Conservation (phyloP, 1,284 basidiomycete species). For the Meripilus lineatus region DNA sequence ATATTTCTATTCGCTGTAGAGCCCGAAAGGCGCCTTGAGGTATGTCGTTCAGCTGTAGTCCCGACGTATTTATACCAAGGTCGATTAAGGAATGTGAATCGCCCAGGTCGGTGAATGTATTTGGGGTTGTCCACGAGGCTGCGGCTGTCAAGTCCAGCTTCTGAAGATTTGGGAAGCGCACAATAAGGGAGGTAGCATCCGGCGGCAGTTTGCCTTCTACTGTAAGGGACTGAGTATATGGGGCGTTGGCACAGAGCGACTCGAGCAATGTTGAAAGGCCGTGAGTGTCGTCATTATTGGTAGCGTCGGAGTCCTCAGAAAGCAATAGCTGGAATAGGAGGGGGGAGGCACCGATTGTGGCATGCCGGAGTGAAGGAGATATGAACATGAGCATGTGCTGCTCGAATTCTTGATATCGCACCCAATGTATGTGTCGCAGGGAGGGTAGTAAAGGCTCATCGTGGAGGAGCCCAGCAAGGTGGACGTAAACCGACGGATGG, state of each 20-base stretch:
- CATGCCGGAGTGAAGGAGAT: conserved; percentile 1
- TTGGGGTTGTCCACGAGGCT: conserved; percentile 1
- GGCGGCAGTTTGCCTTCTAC: conserved; percentile 4
- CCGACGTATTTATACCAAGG: conserved; percentile 1
- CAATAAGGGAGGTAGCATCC: not conserved
- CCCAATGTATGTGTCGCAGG: conserved; percentile 7
- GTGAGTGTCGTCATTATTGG: not conserved
- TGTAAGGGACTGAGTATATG: not conserved
- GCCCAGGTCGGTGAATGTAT: conserved; percentile 2
- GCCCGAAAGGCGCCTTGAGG: not conserved
- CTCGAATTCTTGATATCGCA: not conserved
- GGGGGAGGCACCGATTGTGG: not conserved
- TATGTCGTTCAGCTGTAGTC: not conserved
- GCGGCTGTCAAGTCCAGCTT: conserved; percentile 6
- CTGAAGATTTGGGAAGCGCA: conserved; percentile 1
- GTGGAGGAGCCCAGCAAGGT: not conserved
- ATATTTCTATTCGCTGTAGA: not conserved
- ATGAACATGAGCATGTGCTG: not conserved
- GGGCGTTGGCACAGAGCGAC: not conserved
- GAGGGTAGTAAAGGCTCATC: conserved; percentile 5
- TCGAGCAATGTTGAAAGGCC: conserved; percentile 1
- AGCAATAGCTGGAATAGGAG: not conserved
- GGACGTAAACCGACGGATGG: conserved; percentile 4
- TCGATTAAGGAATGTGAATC: not conserved
- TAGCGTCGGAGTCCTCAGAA: no score